Evolutionary conservation across 2,329 filamentous ascomycete genomes (phyloP), one percentile per base, ranked within the genome.

Genomic region (Tolypocladium sp.): DNA sequence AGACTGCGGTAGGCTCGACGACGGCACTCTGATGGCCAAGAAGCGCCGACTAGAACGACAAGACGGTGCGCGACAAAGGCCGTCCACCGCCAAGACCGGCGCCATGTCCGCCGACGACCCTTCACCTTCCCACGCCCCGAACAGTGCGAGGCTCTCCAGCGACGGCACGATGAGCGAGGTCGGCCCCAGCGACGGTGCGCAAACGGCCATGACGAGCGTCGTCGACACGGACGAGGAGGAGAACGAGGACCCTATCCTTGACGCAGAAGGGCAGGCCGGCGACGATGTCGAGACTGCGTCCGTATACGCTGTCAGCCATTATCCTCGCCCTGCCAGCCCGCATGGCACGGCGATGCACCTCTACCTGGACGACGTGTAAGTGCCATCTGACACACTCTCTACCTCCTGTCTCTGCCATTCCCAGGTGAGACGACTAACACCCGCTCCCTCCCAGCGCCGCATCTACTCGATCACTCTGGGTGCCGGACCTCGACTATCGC

Each of bases 401-500:
- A 8, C 30, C 17, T 20, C n/a, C 20, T 12, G n/a, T 55, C 44
- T 12, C 15, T 33, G 22, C 20, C 9, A 27, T 33, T 37, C 4
- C 15, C 9, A 35, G 25, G 7, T 6, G 42, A 38, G 52, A 52
- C 54, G 22, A 52, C 42, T 53, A 4, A 52, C n/a, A 2, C 30
- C 10, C 17, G 20, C 40, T 4, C 3, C 27, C 54, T 13, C 55
- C 37, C 57, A 77, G 75, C 58, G 73, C 72, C 59, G 73, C 75
- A 1, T 77, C 79, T 15, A 81, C 78, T 22, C 73, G 77, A 55
- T 81, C 79, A n/a, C 67, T 81, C 56, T 79, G 76, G 67, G 77
- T 76, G 46, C 70, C 73, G 59, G 79, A 81, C 62, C 74, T 87
- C 38, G 79, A 84, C 66, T 81, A 82, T 63, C 75, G 82, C 58